These are phyloP conservation scores for Mucor velutinosus DNA, from an alignment of 371 early-diverging fungal genomes.

Conservation along the genomic window DNA sequence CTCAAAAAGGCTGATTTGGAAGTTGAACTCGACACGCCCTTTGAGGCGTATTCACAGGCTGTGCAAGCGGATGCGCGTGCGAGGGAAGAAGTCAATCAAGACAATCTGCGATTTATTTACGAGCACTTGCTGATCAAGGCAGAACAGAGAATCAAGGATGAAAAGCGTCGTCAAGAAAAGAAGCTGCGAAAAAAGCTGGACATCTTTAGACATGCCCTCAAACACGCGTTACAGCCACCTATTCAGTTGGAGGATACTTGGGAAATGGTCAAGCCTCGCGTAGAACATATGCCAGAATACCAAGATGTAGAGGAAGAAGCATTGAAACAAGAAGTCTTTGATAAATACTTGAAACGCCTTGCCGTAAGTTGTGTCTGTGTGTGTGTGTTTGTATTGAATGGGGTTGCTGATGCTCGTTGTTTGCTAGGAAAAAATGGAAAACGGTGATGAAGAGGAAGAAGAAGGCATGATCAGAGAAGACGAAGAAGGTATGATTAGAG, in stretches of 20 bases:
- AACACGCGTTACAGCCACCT: conserved; percentile 58
- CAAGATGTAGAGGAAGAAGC: conserved; percentile 66
- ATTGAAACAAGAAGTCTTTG: conserved; percentile 74
- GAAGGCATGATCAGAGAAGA: conserved; percentile 40
- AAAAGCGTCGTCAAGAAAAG: conserved; percentile 71
- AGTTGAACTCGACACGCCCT: conserved; percentile 54
- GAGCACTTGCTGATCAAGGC: conserved; percentile 59
- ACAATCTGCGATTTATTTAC: conserved; percentile 28
- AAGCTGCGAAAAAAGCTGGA: conserved; percentile 73
- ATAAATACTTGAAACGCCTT: conserved; percentile 67
- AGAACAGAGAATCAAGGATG: conserved; percentile 66
- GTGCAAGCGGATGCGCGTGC: conserved; percentile 8
- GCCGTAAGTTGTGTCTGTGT: conserved; percentile 47
- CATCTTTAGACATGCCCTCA: conserved; percentile 72
- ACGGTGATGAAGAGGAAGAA: conserved; percentile 36
- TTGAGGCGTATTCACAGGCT: conserved; percentile 39
- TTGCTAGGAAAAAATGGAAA: conserved; percentile 33
- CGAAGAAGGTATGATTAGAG: conserved; percentile 34
- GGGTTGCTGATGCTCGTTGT: neutral
- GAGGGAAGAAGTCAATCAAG: conserved; percentile 16
- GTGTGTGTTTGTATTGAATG: neutral
- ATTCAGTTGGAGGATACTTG: conserved; percentile 65
- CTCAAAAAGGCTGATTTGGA: conserved; percentile 54
- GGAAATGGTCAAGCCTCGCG: conserved; percentile 64
- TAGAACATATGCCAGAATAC: conserved; percentile 64